These are phyloP conservation scores for Yamadazyma olivae DNA, from an alignment of 805 yeast species.

Conservation along the genomic window DNA sequence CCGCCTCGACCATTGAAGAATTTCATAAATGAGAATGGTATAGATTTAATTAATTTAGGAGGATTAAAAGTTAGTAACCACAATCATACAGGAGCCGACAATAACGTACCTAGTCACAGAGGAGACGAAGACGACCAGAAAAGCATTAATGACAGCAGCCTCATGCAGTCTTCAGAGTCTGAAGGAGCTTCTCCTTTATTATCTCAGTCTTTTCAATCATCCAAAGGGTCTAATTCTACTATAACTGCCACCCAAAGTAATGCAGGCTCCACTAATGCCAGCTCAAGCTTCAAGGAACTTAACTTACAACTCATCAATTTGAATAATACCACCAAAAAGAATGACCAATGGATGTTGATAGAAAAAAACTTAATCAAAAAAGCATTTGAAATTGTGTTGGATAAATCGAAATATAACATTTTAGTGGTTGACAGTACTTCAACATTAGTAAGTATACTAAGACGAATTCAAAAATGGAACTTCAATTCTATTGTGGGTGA, in stretches of 20 bases:
- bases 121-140: conserved; percentile 17
- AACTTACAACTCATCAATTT: conserved; percentile 16
- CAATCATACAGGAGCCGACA: conserved; percentile 23
- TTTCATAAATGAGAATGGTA: conserved; percentile 56
- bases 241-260: background rate
- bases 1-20: conserved; percentile 71
- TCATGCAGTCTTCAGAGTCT: background rate
- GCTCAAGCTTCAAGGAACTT: conserved; percentile 3
- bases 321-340: conserved; percentile 22
- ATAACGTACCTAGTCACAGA: conserved; percentile 11
- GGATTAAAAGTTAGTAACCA: conserved; percentile 39
- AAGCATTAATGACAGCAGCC: conserved; percentile 1
- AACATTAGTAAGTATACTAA: conserved; percentile 73
- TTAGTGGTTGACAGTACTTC: conserved; percentile 78
- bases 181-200: conserved; percentile 5
- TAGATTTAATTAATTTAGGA: conserved; percentile 49
- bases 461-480: conserved; percentile 87
- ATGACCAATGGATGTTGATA: conserved; percentile 74
- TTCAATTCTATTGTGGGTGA: conserved; percentile 81
- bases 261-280: background rate
- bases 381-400: conserved; percentile 63
- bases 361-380: conserved; percentile 62
- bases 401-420: conserved; percentile 62
- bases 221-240: background rate
- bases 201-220: conserved; percentile 1